Conservation (phyloP, 345 rosid species). For the Rhodomyrtus tomentosa region DNA sequence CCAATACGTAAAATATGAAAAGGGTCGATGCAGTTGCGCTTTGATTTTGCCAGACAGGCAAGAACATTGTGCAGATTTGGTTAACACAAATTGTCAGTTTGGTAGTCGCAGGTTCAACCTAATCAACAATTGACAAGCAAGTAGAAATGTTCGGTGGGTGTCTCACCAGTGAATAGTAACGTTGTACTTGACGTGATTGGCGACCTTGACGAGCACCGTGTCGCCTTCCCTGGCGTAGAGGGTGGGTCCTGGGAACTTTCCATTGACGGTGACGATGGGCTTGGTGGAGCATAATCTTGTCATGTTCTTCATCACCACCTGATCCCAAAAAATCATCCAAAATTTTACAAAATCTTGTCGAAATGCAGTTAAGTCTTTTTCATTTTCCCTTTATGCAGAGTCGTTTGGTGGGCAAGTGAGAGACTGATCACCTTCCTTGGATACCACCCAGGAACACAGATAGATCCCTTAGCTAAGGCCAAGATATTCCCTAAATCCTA, state of each 20-base stretch:
- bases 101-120: background rate
- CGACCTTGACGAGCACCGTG: conserved; percentile 40
- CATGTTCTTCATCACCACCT: conserved; percentile 31
- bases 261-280: conserved; percentile 28
- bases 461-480: background rate
- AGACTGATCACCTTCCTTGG: no score
- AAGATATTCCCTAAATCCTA: background rate
- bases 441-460: background rate
- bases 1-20: background rate
- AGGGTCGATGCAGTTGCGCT: background rate
- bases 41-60: background rate
- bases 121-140: background rate
- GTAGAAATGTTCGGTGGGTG: background rate
- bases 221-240: conserved; percentile 47
- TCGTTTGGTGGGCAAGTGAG: no score
- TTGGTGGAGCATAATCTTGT: conserved; percentile 28
- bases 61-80: background rate
- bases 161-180: conserved; percentile 56
- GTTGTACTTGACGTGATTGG: conserved; percentile 47
- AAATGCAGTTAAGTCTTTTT: no score
- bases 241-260: conserved; percentile 46
- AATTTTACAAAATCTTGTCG: background rate
- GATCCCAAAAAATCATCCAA: background rate
- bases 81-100: background rate
- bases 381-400: no score